These are phyloP conservation scores for Platanthera zijinensis DNA, from an alignment of 106 monocot genomes.

Conservation along the genomic window DNA sequence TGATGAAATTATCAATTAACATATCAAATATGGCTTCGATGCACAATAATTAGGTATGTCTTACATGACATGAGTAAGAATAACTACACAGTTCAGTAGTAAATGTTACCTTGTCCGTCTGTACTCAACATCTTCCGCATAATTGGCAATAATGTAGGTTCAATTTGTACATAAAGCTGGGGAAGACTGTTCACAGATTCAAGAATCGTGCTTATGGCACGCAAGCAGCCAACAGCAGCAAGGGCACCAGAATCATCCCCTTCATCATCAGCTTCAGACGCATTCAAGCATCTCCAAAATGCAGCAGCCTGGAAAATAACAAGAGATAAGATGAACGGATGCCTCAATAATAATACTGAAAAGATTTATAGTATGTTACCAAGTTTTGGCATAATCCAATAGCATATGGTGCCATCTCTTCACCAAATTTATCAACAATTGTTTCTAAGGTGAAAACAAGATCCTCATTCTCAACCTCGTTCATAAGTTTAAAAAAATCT, in stretches of 20 bases:
- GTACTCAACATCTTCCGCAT: constrained; percentile 86
- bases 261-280: constrained; percentile 83
- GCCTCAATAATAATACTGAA: background rate
- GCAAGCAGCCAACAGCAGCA: constrained; percentile 95
- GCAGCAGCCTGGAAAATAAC: constrained; percentile 56
- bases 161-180: constrained; percentile 82
- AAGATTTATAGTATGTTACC: constrained; percentile 23
- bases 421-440: constrained; percentile 98
- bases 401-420: constrained; percentile 99
- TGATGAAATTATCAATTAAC: background rate
- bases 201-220: constrained; percentile 96
- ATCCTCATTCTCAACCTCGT: constrained; percentile 97
- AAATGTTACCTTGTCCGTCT: constrained; percentile 87
- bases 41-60: too few species aligned
- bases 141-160: constrained; percentile 86
- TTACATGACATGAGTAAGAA: background rate
- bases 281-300: constrained; percentile 84
- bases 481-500: constrained; percentile 99
- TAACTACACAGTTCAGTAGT: background rate
- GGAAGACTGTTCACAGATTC: constrained; percentile 93
- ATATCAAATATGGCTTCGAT: background rate
- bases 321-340: background rate
- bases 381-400: constrained; percentile 91
- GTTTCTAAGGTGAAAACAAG: constrained; percentile 98
- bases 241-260: constrained; percentile 86